These are phyloP conservation scores for Lindgomyces ingoldianus DNA, from an alignment of 495 filamentous ascomycete genomes.

Conservation along the genomic window DNA sequence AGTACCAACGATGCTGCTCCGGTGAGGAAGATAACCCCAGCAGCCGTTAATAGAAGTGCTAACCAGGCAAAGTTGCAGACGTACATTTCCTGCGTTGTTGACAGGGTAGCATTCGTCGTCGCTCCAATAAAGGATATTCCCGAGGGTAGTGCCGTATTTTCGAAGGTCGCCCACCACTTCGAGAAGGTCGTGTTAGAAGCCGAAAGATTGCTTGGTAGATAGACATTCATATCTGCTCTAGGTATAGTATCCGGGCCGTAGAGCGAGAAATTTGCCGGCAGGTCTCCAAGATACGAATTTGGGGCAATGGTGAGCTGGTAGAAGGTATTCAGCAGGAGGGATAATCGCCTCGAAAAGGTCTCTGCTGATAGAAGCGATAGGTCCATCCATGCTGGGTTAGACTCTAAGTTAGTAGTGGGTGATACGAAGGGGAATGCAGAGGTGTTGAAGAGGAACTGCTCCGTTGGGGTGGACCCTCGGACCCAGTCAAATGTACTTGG, in stretches of 20 bases:
- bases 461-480: conserved; percentile 20
- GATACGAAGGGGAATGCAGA: conserved; percentile 18
- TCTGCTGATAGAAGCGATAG: conserved; percentile 18
- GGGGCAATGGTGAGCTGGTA: conserved; percentile 27
- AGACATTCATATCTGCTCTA: conserved; percentile 19
- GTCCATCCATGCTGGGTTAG: not conserved
- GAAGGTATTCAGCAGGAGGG: conserved; percentile 32
- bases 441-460: conserved; percentile 23
- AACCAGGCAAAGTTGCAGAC: conserved; percentile 33
- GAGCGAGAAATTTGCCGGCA: conserved; percentile 25
- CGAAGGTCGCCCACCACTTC: conserved; percentile 19
- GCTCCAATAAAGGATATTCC: conserved; percentile 26
- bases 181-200: conserved; percentile 8
- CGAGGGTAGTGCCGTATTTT: not conserved
- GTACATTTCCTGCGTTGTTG: conserved; percentile 17
- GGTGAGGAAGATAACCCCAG: conserved; percentile 21
- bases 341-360: conserved; percentile 26
- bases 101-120: conserved; percentile 25
- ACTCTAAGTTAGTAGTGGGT: not conserved
- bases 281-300: conserved; percentile 15
- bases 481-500: not conserved
- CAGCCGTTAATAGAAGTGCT: conserved; percentile 19
- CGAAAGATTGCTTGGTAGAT: conserved; percentile 22
- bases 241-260: conserved; percentile 37
- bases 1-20: conserved; percentile 21